Evolutionary conservation across 2,329 filamentous ascomycete genomes (phyloP), one percentile per base, ranked within the genome.

Genomic region (Curvularia sp.): DNA sequence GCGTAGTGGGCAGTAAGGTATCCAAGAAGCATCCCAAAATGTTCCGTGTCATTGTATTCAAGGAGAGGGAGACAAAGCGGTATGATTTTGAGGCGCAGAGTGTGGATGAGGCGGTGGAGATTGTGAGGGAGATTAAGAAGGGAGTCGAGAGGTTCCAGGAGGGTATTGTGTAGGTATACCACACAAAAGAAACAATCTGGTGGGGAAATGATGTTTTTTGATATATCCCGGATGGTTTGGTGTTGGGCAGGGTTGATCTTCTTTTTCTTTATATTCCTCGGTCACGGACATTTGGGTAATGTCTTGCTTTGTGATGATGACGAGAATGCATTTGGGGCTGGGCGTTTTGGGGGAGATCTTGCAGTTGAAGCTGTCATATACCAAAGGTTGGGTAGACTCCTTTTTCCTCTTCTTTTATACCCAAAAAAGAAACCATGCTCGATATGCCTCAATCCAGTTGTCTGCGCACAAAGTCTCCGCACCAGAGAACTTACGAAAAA

Each of bases 51-150:
- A 82, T 92, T 53, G 89, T 94, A 22, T 93, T 89, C 76, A 89
- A 88, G 73, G 87, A 88, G 49, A 86, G 87, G 1, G 91, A 93
- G 78, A 89, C 85, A 61, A 94, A 94, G 79, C 80, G 91, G 60
- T 95, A 95, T 76, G 91, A 95, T 65, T 95, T 95, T 74, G 91
- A 94, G 77, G 88, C 90, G n/a, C 86, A 85, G 64, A 89, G 82
- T 64, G 81, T 84, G 10, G 86, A 88, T 30, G 90, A 93, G 77
- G 91, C 91, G 43, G 82, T 85, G n/a, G 89, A 92, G 72, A 92
- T 95, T 73, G 90, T 94, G 28, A 83, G 81, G 57, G 90, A 93
- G 79, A 86, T 95, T 61, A 91, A 90, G 78, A 91, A 87, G 77
- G 89, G 90, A 30, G 88, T 92, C 53, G 85, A 87, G 33, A 86